phyloP scores from a whole-genome alignment of 2,329 filamentous ascomycete genomes.

The Amesomyces nigricolor region DNA sequence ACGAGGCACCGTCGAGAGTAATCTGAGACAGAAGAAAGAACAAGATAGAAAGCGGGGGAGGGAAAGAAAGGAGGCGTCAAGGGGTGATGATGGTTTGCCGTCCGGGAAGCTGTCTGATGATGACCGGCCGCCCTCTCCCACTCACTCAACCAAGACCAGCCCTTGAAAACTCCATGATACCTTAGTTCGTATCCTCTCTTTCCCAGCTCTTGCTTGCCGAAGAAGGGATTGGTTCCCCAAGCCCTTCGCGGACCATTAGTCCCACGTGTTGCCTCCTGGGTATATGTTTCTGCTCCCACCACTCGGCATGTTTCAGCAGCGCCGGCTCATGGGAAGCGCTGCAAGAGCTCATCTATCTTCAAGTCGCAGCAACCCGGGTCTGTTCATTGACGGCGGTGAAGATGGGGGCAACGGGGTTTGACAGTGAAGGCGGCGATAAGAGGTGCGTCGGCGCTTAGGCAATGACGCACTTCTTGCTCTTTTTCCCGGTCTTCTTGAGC shows the following conservation, averaged over 20 bases:
- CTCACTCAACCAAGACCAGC: constrained; percentile 2
- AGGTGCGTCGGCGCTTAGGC: constrained; percentile 54
- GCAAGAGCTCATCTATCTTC: constrained; percentile 9
- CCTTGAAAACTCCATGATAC: constrained; percentile 7
- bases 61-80: constrained; percentile 10
- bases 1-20: constrained; percentile 19
- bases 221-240: constrained; percentile 7
- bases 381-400: constrained; percentile 8
- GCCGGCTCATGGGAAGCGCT: background rate
- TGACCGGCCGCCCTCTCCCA: constrained; percentile 15
- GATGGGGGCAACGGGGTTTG: constrained; percentile 10
- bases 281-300: constrained; percentile 1
- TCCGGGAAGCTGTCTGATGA: constrained; percentile 11
- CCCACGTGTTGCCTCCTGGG: constrained; percentile 9
- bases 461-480: constrained; percentile 68
- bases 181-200: constrained; percentile 2
- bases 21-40: constrained; percentile 20
- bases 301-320: background rate
- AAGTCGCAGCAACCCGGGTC: constrained; percentile 6
- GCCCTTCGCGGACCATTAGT: constrained; percentile 1
- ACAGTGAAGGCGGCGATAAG: constrained; percentile 10
- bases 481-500: constrained; percentile 45
- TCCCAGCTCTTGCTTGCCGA: constrained; percentile 15
- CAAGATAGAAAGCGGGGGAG: constrained; percentile 17
- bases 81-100: constrained; percentile 16